A percentile compares a stretch with the other conserved stretches of the same genome.
phyloP scores from a whole-genome alignment of 2,329 filamentous ascomycete species.

The Hymenoscyphus infarciens region DNA sequence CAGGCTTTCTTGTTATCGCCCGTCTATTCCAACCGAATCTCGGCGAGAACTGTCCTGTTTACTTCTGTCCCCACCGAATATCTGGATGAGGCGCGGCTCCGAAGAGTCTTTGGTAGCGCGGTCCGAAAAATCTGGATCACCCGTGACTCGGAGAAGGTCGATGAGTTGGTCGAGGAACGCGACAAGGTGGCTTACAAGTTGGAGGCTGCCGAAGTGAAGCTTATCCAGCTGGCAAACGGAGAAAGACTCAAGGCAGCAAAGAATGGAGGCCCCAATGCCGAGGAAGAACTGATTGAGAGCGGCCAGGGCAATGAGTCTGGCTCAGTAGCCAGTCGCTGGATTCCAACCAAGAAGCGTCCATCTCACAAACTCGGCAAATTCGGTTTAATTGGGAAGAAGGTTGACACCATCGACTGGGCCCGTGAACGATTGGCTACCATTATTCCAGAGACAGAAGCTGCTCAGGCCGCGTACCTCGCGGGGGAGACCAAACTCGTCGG shows the following conservation, averaged over 20 bases:
- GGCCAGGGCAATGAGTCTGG: slow-evolving; percentile 64
- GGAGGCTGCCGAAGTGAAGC: slow-evolving; percentile 80
- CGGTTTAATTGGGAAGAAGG: slow-evolving; percentile 74
- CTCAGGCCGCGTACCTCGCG: slow-evolving; percentile 63
- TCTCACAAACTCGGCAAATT: slow-evolving; percentile 69
- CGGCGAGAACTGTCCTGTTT: slow-evolving; percentile 86
- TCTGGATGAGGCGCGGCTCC: slow-evolving; percentile 70
- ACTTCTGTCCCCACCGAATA: slow-evolving; percentile 78
- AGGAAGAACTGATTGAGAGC: slow-evolving; percentile 37
- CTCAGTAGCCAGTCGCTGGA: slow-evolving; percentile 68
- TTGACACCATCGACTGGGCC: slow-evolving; percentile 91
- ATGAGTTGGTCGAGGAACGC: slow-evolving; percentile 76
- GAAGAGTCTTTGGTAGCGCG: slow-evolving; percentile 75
- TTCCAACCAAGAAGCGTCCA: slow-evolving; percentile 69
- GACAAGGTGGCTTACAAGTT: slow-evolving; percentile 77
- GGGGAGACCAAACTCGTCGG: slow-evolving; percentile 56
- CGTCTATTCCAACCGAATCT: slow-evolving; percentile 78
- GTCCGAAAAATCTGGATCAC: slow-evolving; percentile 84
- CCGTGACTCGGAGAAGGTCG: slow-evolving; percentile 71
- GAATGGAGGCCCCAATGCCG: slow-evolving; percentile 48
- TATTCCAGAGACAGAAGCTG: slow-evolving; percentile 65
- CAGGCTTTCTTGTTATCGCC: slow-evolving; percentile 90
- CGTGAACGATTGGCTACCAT: slow-evolving; percentile 73
- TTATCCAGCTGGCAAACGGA: slow-evolving; percentile 75
- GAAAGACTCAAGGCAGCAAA: slow-evolving; percentile 65